Evolutionary conservation across 2,329 filamentous ascomycete genomes (phyloP).

Genomic region (Fusarium sulawesiense): DNA sequence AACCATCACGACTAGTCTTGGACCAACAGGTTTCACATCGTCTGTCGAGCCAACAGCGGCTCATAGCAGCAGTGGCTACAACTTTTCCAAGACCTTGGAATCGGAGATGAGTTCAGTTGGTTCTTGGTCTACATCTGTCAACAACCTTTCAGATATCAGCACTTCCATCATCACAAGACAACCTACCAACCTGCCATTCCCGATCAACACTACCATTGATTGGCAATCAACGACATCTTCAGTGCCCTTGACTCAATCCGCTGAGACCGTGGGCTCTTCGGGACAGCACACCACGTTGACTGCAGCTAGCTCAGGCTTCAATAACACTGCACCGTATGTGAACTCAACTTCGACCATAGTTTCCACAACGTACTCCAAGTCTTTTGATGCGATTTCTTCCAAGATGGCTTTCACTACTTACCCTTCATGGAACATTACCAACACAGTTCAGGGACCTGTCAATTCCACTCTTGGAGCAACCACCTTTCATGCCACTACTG

Average conservation of each 20-base stretch:
- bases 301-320: constrained; percentile 9
- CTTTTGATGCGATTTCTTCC: constrained; percentile 5
- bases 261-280: not conserved
- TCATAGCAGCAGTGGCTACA: constrained; percentile 27
- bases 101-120: constrained; percentile 3
- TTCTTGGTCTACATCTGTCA: not conserved
- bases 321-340: constrained; percentile 22
- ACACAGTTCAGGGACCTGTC: constrained; percentile 1
- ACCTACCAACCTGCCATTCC: constrained; percentile 28
- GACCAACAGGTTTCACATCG: constrained; percentile 5
- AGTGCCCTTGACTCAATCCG: not conserved
- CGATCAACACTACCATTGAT: constrained; percentile 21
- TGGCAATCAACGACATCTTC: constrained; percentile 20
- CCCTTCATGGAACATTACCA: constrained; percentile 11
- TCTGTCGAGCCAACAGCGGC: constrained; percentile 15
- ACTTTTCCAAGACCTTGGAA: constrained; percentile 12
- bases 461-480: constrained; percentile 15
- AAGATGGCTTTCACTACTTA: constrained; percentile 7
- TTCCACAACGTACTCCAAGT: not conserved
- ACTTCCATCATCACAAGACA: constrained; percentile 20
- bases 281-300: not conserved
- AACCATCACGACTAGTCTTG: constrained; percentile 27
- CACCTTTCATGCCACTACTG: not conserved
- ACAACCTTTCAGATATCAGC: constrained; percentile 12
- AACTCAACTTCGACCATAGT: constrained; percentile 32